These are phyloP conservation scores for Cryptococcus deneoformans DNA, from an alignment of 1,284 basidiomycete species.

Conservation along the genomic window DNA sequence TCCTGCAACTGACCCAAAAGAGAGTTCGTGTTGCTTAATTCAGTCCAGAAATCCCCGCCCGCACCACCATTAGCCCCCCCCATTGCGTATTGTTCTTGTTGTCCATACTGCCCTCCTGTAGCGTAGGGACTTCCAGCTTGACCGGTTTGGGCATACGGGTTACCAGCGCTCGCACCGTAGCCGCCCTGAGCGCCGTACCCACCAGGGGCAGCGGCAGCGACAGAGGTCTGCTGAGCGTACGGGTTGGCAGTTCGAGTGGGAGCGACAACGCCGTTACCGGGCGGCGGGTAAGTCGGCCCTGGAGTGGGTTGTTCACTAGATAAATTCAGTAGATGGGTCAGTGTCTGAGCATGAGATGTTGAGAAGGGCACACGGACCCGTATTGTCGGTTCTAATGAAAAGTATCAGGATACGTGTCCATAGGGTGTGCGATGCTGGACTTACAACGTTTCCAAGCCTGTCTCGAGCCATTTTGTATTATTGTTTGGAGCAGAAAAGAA, in stretches of 20 bases:
- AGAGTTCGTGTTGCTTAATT: slow-evolving; percentile 33
- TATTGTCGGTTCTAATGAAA: slow-evolving; percentile 27
- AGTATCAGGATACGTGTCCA: not conserved
- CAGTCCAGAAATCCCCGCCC: slow-evolving; percentile 45
- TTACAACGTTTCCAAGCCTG: slow-evolving; percentile 33
- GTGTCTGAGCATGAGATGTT: not conserved
- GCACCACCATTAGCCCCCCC: slow-evolving; percentile 23
- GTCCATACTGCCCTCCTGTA: slow-evolving; percentile 36
- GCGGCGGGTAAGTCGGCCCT: slow-evolving; percentile 33
- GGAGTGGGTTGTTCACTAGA: slow-evolving; percentile 28
- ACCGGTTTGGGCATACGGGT: slow-evolving; percentile 13
- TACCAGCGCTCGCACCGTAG: slow-evolving; percentile 15
- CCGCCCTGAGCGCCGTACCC: too few species aligned
- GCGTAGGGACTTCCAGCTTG: slow-evolving; percentile 23
- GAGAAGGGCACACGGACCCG: slow-evolving; percentile 17
- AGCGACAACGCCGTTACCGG: slow-evolving; percentile 34
- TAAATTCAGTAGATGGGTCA: slow-evolving; percentile 1
- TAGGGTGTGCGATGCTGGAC: not conserved
- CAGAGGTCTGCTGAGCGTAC: slow-evolving; percentile 34
- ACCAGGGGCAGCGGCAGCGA: too few species aligned
- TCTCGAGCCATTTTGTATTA: slow-evolving; percentile 32
- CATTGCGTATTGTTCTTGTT: slow-evolving; percentile 40
- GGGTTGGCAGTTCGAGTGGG: slow-evolving; percentile 32
- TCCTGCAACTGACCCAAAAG: slow-evolving; percentile 43
- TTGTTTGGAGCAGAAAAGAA: not conserved